phyloP scores from a whole-genome alignment of 2,329 filamentous ascomycete species.

The Coniochaeta pulveracea region DNA sequence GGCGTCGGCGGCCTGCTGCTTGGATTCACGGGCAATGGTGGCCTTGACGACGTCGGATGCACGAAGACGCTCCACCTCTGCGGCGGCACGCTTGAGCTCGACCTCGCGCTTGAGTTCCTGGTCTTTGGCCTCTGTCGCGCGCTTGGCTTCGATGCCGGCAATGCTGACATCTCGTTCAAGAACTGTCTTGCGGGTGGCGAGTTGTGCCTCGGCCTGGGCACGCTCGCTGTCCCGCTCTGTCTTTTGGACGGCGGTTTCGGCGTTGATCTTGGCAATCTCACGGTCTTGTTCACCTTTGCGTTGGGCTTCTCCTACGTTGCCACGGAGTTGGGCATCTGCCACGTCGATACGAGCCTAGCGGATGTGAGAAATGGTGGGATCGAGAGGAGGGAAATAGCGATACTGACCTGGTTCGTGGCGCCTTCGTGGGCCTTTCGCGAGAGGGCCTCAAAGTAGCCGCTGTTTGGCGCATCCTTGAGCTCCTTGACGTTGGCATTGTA shows the following conservation, averaged over 20 bases:
- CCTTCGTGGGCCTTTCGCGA: constrained; percentile 78
- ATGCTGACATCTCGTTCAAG: constrained; percentile 67
- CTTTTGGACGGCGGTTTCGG: constrained; percentile 73
- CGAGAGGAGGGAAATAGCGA: constrained; percentile 1
- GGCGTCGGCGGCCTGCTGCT: constrained; percentile 57
- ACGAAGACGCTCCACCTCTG: constrained; percentile 69
- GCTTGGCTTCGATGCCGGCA: constrained; percentile 60
- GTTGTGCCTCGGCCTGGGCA: constrained; percentile 63
- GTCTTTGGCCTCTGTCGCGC: constrained; percentile 63
- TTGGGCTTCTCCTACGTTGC: constrained; percentile 67
- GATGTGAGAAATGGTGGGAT: not conserved
- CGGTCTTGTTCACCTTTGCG: constrained; percentile 73
- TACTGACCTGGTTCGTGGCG: constrained; percentile 64
- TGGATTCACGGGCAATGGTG: constrained; percentile 54
- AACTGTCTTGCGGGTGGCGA: constrained; percentile 60
- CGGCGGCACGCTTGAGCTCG: constrained; percentile 64
- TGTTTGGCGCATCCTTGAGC: constrained; percentile 69
- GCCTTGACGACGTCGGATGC: constrained; percentile 72
- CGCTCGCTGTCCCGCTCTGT: constrained; percentile 78
- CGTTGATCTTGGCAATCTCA: constrained; percentile 79
- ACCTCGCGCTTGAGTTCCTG: constrained; percentile 72
- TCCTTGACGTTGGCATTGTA: constrained; percentile 58
- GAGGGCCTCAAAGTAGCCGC: constrained; percentile 74
- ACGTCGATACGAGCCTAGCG: constrained; percentile 40
- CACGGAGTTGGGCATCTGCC: constrained; percentile 50